These are phyloP conservation scores for Fusarium temperatum DNA, from an alignment of 2,329 filamentous ascomycete genomes.

Conservation along the genomic window DNA sequence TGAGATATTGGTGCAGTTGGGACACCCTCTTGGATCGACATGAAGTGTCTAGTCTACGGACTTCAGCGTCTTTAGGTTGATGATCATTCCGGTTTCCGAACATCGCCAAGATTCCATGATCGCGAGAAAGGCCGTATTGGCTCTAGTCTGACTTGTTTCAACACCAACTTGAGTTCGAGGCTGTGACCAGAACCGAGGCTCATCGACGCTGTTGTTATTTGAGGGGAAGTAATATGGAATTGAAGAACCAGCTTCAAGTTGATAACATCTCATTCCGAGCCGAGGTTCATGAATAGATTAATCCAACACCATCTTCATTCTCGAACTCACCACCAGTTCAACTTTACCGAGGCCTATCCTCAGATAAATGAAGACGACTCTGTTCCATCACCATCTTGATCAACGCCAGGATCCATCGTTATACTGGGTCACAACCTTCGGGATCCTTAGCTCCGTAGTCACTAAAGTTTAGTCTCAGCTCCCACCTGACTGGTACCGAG, in stretches of 20 bases:
- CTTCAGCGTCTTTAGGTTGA: neutral
- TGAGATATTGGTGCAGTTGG: neutral
- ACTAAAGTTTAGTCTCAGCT: neutral
- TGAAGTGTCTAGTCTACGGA: neutral
- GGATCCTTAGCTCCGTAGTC: neutral
- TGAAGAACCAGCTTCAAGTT: neutral
- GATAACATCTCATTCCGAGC: neutral
- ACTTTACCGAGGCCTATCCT: neutral
- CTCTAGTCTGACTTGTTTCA: neutral
- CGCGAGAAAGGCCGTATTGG: neutral
- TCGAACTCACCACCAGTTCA: neutral
- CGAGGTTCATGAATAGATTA: neutral
- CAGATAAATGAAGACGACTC: neutral
- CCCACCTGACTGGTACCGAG: neutral
- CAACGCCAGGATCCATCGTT: neutral
- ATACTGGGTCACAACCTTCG: neutral
- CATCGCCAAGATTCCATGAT: neutral
- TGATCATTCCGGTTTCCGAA: neutral
- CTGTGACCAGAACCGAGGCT: neutral
- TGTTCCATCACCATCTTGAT: neutral
- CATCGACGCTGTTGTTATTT: neutral
- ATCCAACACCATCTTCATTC: neutral
- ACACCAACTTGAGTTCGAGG: neutral
- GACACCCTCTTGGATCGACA: neutral
- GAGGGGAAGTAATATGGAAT: neutral